Base-by-base conservation (phyloP, 805 yeast genomes). In the Metschnikowia drakensbergensis region DNA sequence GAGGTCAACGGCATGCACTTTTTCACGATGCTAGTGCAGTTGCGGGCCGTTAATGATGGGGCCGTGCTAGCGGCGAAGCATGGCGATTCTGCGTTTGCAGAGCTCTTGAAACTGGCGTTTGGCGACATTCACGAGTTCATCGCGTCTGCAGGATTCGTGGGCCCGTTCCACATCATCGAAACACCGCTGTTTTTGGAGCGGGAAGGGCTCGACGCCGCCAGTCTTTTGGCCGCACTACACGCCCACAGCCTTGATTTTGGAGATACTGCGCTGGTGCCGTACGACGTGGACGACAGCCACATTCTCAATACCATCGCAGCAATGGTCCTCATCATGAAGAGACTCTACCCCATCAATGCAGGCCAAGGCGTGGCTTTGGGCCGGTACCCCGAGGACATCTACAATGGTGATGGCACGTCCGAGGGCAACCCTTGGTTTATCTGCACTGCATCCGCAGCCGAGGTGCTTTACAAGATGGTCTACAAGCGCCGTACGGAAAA, bases 381-480 rank as follows among this genome's bases (percentile, higher is more conserved):
- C 3, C 76, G 98, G 61, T 91, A 91, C 61, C 96, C 97, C 0
- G 98, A 91, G 61, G 98, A 91, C 66, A 64, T 84, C 7, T 91
- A 91, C 65, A 84, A 91, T 63, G 96, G 96, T 0, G 68, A 72
- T 51, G 82, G 81, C 0, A 71, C 77, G 0, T 74, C 84, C 30
- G 88, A 84, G 58, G 97, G 97, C 3, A 90, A 91, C 60, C 97
- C 98, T 5, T 91, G 97, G 98, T 89, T 90, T 61, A 77, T 91
- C 49, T 71, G 87, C 3, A 86, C 92, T 0, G 79, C 86, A 0
- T 72, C 86, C 3, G 88, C 88, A 2, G 71, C 88, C 4, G 88
- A 84, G 61, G 55, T 84, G 13, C 61, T 85, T 37, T 84, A 77
- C 64, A 80, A 78, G 58, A 61, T 79, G 50, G 71, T 85, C 27